Evolutionary conservation across 352 stramenopile genomes (phyloP), one percentile per base, ranked within the genome.

Genomic region (Phytopythium mirpurense): DNA sequence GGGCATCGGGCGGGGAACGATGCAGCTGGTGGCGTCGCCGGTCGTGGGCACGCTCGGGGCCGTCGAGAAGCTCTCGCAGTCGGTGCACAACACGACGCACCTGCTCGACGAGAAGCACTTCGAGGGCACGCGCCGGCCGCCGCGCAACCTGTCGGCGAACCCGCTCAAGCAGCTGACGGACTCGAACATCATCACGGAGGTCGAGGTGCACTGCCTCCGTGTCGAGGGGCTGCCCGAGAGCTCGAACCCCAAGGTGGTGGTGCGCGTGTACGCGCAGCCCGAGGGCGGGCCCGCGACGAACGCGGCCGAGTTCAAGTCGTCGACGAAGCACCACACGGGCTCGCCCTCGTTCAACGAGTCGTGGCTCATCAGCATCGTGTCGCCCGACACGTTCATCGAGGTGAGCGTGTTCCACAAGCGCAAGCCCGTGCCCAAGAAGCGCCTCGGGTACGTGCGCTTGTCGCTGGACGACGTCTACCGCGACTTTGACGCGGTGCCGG

Each of bases 391-490:
- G 57, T 77, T 81, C 24, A 70, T 95, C n/a, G 80, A 93, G 36
- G 59, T 95, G 7, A 74, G 81, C 48, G 76, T 95, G 10, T 83
- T 76, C 47, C 84, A 95, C 62, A 95, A 95, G 59, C 82, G 84
- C 32, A 91, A 91, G 63, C 84, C 84, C n/a, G 36, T 93, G 32
- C 72, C 78, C 29, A 89, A 90, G 56, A 95, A 95, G 55, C 63
- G 67, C 7, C 66, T 95, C 11, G 84, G 84, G 5, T 83, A 68
- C 52, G 59, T 93, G 40, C 68, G 72, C 5, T 78, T 92, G 40
- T 90, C 82, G 21, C 76, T 93, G 50, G 78, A 95, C 40, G 78
- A 95, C n/a, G 88, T 95, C 32, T 93, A 90, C 55, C 78, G 79
- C 35, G 72, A 93, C 31, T 95, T 92, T 47, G 69, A 90, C 16